Percentiles rank a stretch among this genome's conserved stretches.
These are phyloP conservation scores for Aspergillus fructus DNA, from an alignment of 2,329 filamentous ascomycete genomes.

Conservation along the genomic window DNA sequence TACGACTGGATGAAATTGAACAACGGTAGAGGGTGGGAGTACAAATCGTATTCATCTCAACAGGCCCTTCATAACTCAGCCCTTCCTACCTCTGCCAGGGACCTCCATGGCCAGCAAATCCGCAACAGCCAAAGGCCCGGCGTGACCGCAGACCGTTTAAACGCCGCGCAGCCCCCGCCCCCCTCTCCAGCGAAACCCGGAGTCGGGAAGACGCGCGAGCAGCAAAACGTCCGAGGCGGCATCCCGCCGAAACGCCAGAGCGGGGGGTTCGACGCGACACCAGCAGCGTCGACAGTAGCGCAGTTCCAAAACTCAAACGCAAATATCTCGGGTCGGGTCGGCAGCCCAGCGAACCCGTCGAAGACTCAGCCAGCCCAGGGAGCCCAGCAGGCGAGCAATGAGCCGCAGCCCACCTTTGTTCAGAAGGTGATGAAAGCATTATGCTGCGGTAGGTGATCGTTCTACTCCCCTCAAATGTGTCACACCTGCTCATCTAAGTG, in stretches of 20 bases:
- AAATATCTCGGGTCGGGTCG: constrained; percentile 69
- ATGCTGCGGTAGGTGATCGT: constrained; percentile 70
- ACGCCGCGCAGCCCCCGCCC: constrained; percentile 86
- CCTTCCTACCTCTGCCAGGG: constrained; percentile 77
- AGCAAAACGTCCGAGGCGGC: constrained; percentile 75
- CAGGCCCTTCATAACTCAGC: constrained; percentile 76
- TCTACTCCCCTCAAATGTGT: constrained; percentile 7
- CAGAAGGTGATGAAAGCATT: constrained; percentile 91
- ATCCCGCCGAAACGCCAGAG: constrained; percentile 74
- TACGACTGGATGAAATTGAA: constrained; percentile 99
- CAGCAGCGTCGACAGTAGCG: constrained; percentile 87
- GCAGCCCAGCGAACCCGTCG: constrained; percentile 56
- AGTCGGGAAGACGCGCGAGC: constrained; percentile 69
- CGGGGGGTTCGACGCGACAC: constrained; percentile 67
- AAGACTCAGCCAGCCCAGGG: constrained; percentile 58
- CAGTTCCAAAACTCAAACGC: constrained; percentile 96
- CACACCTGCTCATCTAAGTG: constrained; percentile 24
- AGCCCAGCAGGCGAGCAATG: constrained; percentile 54
- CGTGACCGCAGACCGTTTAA: constrained; percentile 85
- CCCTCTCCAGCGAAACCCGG: constrained; percentile 76
- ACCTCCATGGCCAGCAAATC: constrained; percentile 69
- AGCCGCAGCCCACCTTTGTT: constrained; percentile 76
- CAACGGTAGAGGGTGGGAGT: constrained; percentile 90
- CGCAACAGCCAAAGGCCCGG: constrained; percentile 60
- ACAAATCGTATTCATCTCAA: constrained; percentile 67